Conservation (phyloP, 345 rosid species). For the Limnanthes douglasii region DNA sequence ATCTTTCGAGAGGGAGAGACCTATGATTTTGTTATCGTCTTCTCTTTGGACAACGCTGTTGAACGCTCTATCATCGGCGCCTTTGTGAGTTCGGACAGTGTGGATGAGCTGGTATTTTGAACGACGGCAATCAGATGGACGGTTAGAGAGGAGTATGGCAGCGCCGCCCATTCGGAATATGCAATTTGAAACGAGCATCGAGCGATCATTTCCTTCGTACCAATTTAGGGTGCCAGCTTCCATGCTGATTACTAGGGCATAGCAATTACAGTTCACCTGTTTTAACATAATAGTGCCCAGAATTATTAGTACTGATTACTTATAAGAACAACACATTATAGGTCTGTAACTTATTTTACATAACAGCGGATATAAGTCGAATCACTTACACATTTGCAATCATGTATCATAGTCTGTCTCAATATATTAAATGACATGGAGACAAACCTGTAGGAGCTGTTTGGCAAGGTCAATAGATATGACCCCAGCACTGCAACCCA, state of each 20-base stretch:
- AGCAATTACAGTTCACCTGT: conserved; percentile 38
- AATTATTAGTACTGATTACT: too few species aligned
- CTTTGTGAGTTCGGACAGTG: conserved; percentile 50
- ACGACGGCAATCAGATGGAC: conserved; percentile 15
- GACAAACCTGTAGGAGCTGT: conserved; percentile 13
- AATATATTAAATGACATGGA: too few species aligned
- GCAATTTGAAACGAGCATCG: conserved; percentile 50
- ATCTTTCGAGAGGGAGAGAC: conserved; percentile 40
- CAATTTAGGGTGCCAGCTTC: conserved; percentile 33
- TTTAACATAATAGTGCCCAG: too few species aligned
- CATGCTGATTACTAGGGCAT: conserved; percentile 48
- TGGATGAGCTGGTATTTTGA: conserved; percentile 47
- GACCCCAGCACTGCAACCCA: conserved; percentile 34
- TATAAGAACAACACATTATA: too few species aligned
- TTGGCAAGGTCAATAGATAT: conserved; percentile 23
- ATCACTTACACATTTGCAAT: too few species aligned
- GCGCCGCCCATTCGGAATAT: conserved; percentile 43
- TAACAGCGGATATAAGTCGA: too few species aligned
- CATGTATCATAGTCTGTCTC: too few species aligned
- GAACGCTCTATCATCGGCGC: conserved; percentile 35
- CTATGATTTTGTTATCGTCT: conserved; percentile 18
- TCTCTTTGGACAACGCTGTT: conserved; percentile 36
- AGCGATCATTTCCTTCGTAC: conserved; percentile 37
- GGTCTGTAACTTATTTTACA: too few species aligned
- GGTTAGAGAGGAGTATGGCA: conserved; percentile 41